Evolutionary conservation across 2,329 filamentous ascomycete genomes (phyloP).

Genomic region (Colletotrichum truncatum): DNA sequence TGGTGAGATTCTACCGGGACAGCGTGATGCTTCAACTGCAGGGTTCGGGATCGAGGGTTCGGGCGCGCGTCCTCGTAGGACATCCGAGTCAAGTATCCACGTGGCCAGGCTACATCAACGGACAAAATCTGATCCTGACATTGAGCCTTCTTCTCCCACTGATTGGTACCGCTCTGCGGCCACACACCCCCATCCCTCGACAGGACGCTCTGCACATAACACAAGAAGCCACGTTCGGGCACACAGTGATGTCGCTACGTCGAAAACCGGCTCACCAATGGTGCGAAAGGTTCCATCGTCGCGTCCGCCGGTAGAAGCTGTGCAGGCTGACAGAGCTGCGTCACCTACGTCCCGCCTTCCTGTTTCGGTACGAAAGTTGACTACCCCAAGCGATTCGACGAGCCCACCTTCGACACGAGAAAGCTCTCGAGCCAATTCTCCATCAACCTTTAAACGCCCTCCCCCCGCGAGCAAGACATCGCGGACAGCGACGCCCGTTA

Average conservation of each 20-base stretch:
- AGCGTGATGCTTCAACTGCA: slow-evolving; percentile 59
- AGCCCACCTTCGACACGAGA: slow-evolving; percentile 48
- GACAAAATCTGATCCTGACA: slow-evolving; percentile 64
- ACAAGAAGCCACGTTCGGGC: slow-evolving; percentile 56
- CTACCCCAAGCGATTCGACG: slow-evolving; percentile 35
- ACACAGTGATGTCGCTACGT: slow-evolving; percentile 67
- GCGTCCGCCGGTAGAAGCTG: slow-evolving; percentile 33
- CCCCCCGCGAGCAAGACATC: slow-evolving; percentile 51
- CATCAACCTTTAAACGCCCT: slow-evolving; percentile 54
- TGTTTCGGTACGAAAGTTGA: slow-evolving; percentile 54
- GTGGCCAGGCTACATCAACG: slow-evolving; percentile 60
- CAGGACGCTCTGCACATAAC: slow-evolving; percentile 7
- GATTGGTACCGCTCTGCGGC: slow-evolving; percentile 67
- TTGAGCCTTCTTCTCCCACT: slow-evolving; percentile 71
- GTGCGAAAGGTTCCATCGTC: slow-evolving; percentile 42
- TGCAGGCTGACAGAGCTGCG: slow-evolving; percentile 35
- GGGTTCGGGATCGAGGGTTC: slow-evolving; percentile 68
- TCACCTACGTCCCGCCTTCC: slow-evolving; percentile 53
- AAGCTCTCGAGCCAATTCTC: slow-evolving; percentile 63
- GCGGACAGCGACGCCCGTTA: slow-evolving; percentile 48
- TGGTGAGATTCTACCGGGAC: slow-evolving; percentile 75
- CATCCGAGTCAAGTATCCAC: slow-evolving; percentile 76
- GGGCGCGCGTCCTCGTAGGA: slow-evolving; percentile 63
- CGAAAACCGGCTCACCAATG: slow-evolving; percentile 41
- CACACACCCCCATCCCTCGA: slow-evolving; percentile 33